Evolutionary conservation across 1,139 yeast genomes (phyloP).

Genomic region (Taphrina populina): DNA sequence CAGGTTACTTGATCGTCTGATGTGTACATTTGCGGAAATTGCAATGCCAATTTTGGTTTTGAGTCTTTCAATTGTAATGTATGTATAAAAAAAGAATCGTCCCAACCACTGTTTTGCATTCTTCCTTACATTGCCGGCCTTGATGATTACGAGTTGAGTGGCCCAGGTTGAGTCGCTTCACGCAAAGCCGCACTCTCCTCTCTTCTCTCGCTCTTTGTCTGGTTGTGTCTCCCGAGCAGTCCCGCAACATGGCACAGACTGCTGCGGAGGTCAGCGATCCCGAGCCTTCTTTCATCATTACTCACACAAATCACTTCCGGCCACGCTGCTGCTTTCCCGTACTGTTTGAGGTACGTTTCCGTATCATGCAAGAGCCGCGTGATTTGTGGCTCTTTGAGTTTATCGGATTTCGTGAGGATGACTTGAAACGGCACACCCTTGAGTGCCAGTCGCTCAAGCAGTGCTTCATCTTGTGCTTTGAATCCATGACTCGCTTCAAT

Average conservation of each 20-base stretch:
- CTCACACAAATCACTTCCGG: constrained; percentile 16
- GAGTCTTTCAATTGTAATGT: too few species aligned
- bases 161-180: too few species aligned
- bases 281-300: constrained; percentile 8
- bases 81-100: too few species aligned
- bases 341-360: constrained; percentile 11
- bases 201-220: background rate
- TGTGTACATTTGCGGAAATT: too few species aligned
- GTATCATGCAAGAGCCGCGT: constrained; percentile 1
- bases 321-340: constrained; percentile 18
- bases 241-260: constrained; percentile 11
- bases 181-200: too few species aligned
- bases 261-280: constrained; percentile 3
- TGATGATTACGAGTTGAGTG: too few species aligned
- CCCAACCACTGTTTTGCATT: too few species aligned
- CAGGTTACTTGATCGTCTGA: too few species aligned
- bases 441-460: constrained; percentile 6
- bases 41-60: too few species aligned
- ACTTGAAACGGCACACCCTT: constrained; percentile 26
- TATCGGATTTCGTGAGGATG: constrained; percentile 24
- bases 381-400: background rate
- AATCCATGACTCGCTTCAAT: constrained; percentile 28
- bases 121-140: too few species aligned
- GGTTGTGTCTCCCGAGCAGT: constrained; percentile 6
- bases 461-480: constrained; percentile 16